phyloP scores from a whole-genome alignment of 805 yeast species.

The Myxozyma mucilagina region DNA sequence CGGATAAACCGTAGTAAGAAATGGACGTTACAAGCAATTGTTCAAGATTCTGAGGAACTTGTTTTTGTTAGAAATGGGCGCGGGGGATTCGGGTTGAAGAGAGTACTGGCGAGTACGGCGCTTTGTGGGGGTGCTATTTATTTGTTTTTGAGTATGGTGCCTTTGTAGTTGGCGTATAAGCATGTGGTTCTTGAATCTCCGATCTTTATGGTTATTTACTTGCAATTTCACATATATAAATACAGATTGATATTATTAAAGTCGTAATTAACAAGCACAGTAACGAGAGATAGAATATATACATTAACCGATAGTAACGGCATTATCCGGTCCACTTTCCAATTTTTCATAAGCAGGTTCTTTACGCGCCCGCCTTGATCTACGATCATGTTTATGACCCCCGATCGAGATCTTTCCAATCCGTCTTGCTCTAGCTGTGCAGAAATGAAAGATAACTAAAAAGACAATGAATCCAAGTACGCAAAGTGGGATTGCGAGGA shows the following conservation, averaged over 20 bases:
- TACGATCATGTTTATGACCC: constrained; percentile 15
- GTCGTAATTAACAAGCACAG: neutral
- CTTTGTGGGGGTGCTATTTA: neutral
- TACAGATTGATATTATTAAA: neutral
- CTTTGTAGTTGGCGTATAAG: neutral
- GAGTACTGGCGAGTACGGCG: neutral
- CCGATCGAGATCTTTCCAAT: constrained; percentile 24
- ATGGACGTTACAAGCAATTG: constrained; percentile 2
- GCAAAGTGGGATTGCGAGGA: constrained; percentile 28
- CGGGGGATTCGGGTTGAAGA: neutral
- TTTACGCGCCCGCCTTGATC: neutral
- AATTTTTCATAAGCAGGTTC: constrained; percentile 16
- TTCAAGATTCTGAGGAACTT: neutral
- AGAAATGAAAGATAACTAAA: constrained; percentile 26
- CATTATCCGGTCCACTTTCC: constrained; percentile 9
- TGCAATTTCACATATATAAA: neutral
- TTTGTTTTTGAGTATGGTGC: neutral
- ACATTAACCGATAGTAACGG: constrained; percentile 12
- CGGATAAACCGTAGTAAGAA: neutral
- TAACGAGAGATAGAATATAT: neutral
- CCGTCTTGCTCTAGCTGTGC: constrained; percentile 24
- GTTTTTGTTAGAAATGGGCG: neutral
- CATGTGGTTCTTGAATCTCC: too few relatives aligned
- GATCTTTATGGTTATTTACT: too few relatives aligned
- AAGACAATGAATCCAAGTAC: constrained; percentile 18